These are phyloP conservation scores for Starmerella bombi DNA, from an alignment of 805 yeast species.

Conservation along the genomic window DNA sequence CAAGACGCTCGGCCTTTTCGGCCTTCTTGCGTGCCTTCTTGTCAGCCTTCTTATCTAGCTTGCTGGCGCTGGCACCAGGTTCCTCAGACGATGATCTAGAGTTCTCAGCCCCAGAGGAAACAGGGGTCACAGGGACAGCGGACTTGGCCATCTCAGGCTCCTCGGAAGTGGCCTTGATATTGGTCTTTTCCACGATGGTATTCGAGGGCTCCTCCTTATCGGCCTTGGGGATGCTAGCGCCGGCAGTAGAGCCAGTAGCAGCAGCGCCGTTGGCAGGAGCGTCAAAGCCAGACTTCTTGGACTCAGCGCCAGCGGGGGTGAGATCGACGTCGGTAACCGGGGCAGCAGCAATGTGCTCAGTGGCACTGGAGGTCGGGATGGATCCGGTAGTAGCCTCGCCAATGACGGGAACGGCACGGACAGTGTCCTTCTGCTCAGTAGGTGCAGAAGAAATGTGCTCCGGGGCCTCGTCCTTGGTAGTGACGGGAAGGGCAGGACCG, in stretches of 20 bases:
- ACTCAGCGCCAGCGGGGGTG: background rate
- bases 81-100: background rate
- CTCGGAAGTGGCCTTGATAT: background rate
- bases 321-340: background rate
- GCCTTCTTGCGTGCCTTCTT: constrained; percentile 11
- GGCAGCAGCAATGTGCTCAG: background rate
- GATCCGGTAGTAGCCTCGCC: background rate
- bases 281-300: too few species aligned
- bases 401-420: too few species aligned
- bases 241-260: too few species aligned
- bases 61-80: background rate
- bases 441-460: constrained; percentile 1
- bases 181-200: constrained; percentile 1
- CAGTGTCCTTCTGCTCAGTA: constrained; percentile 7
- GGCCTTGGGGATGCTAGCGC: too few species aligned
- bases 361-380: background rate
- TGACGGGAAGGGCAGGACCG: background rate
- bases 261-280: too few species aligned
- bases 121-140: constrained; percentile 1
- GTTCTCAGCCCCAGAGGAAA: background rate
- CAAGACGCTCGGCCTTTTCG: constrained; percentile 18
- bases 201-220: constrained; percentile 5
- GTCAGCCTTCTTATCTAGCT: constrained; percentile 3
- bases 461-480: background rate
- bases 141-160: background rate